Percentiles rank a stretch among this genome's conserved stretches.
phyloP scores from a whole-genome alignment of 2,329 filamentous ascomycete genomes.

The Didymella sp. region DNA sequence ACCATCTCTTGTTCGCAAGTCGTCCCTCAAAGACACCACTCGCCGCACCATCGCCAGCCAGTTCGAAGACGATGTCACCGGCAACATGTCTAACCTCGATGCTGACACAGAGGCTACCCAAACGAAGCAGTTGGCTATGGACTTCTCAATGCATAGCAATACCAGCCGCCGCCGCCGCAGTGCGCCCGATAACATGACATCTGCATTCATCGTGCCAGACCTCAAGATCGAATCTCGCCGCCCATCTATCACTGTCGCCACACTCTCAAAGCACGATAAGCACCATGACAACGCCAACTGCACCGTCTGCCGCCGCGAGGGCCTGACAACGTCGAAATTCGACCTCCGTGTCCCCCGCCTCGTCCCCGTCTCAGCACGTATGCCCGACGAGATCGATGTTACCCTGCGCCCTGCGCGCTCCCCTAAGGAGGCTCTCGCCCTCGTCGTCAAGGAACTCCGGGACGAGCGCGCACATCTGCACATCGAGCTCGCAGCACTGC shows the following conservation, averaged over 20 bases:
- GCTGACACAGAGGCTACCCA: conserved; percentile 38
- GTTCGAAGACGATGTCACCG: conserved; percentile 47
- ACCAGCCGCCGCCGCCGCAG: conserved; percentile 59
- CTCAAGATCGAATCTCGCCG: conserved; percentile 59
- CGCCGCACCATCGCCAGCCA: conserved; percentile 40
- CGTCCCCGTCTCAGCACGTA: conserved; percentile 59
- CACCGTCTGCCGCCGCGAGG: conserved; percentile 61
- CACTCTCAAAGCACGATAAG: conserved; percentile 42
- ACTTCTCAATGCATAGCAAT: conserved; percentile 56
- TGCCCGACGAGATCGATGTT: conserved; percentile 62
- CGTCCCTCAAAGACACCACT: conserved; percentile 61
- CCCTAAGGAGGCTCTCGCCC: conserved; percentile 75
- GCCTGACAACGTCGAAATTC: conserved; percentile 37
- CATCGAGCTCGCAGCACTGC: conserved; percentile 68
- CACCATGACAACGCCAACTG: conserved; percentile 63
- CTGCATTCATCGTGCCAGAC: conserved; percentile 69
- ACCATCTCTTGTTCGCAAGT: conserved; percentile 58
- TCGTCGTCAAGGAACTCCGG: conserved; percentile 81
- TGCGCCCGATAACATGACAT: conserved; percentile 64
- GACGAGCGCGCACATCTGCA: conserved; percentile 82
- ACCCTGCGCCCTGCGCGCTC: conserved; percentile 68
- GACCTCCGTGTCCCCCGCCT: conserved; percentile 57
- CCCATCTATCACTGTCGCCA: conserved; percentile 29
- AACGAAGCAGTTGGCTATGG: conserved; percentile 38
- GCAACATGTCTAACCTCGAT: conserved; percentile 40